Conservation (phyloP, 169 alveolate genomes). For the Toxoplasma gondii region DNA sequence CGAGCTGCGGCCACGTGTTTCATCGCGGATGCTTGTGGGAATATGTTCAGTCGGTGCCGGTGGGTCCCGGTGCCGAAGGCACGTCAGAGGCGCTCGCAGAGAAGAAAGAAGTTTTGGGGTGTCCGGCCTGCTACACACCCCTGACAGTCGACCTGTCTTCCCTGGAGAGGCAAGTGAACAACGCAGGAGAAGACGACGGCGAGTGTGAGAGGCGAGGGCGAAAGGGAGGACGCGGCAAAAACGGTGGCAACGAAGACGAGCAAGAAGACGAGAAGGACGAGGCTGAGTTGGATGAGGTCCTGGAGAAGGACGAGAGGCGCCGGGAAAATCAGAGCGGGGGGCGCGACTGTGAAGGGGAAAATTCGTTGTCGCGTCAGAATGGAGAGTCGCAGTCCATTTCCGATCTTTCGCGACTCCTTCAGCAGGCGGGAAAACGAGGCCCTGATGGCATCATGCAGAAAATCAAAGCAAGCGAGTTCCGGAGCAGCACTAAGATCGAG, state of each 20-base stretch:
- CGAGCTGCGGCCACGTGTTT: constrained; percentile 86
- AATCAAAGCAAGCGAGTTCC: constrained; percentile 68
- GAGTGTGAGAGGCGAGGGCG: constrained; percentile 17
- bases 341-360: not conserved
- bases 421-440: not conserved
- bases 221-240: constrained; percentile 19
- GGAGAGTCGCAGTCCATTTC: not conserved
- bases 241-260: not conserved
- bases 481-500: constrained; percentile 78
- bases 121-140: constrained; percentile 80
- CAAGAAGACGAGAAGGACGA: constrained; percentile 43
- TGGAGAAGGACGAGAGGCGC: not conserved
- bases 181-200: not conserved
- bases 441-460: constrained; percentile 59
- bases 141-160: constrained; percentile 73
- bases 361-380: not conserved
- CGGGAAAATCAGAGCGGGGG: not conserved
- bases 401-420: not conserved
- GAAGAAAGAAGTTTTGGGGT: constrained; percentile 73
- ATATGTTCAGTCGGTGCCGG: constrained; percentile 81
- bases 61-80: constrained; percentile 34
- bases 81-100: not conserved
- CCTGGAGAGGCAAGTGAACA: not conserved
- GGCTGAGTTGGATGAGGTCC: constrained; percentile 37
- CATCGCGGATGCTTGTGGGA: constrained; percentile 83